Evolutionary conservation across 2,329 filamentous ascomycete species (phyloP), one percentile per base, ranked within the genome.

Genomic region (Camillea tinctor): DNA sequence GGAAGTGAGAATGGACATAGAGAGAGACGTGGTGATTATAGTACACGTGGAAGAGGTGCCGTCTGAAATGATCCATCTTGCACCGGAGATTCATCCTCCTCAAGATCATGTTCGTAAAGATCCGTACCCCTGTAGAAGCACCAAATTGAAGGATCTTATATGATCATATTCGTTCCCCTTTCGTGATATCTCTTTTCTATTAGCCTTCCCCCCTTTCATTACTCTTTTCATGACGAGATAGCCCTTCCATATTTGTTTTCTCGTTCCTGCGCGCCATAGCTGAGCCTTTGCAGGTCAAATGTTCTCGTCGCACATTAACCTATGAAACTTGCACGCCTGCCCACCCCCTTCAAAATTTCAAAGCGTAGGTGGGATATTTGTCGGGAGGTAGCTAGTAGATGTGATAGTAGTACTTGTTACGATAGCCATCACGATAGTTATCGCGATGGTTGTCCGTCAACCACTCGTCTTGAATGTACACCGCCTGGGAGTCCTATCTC

Each of bases 401-500:
- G 24, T 54, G 13, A 19, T 11, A n/a, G n/a, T n/a, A n/a, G n/a
- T n/a, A n/a, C n/a, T n/a, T n/a, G n/a, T n/a, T n/a, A n/a, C n/a
- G n/a, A n/a, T n/a, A n/a, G n/a, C n/a, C n/a, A n/a, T n/a, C n/a
- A n/a, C n/a, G 6, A 55, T 40, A 26, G 30, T 44, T 11, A n/a
- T 54, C 1, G 52, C 23, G 50, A n/a, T 54, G 26, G 11, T 50
- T 19, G 13, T 58, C 11, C n/a, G 20, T n/a, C 20, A 13, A 49
- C 30, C 49, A 20, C 36, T 13, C 22, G 3, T 11, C 44, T 50
- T 11, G 36, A 44, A 15, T n/a, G 36, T 11, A 2, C 11, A 44
- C 52, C n/a, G 26, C 30, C 50, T 6, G 50, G 55, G 20, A 24
- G 13, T 64, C 55, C 65, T 69, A 69, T 61, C 69, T 63, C 30